phyloP scores from a whole-genome alignment of 2,329 filamentous ascomycete species.

The Penicillium decumbens region DNA sequence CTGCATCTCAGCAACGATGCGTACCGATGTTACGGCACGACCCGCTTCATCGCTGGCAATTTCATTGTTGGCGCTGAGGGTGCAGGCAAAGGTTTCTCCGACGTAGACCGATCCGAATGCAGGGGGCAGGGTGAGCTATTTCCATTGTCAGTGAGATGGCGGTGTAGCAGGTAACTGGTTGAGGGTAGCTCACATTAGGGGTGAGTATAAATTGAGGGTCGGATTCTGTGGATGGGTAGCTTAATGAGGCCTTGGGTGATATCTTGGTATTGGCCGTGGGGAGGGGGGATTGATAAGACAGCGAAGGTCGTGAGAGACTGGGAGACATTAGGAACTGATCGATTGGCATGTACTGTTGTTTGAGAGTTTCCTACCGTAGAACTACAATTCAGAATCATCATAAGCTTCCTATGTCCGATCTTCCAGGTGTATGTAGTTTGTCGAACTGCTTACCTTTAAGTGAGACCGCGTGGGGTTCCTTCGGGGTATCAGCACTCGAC shows the following conservation, averaged over 20 bases:
- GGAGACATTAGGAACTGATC: conserved; percentile 11
- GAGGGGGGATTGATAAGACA: conserved; percentile 44
- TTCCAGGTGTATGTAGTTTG: neutral
- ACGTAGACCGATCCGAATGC: conserved; percentile 94
- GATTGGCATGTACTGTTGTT: neutral
- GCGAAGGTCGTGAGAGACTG: conserved; percentile 69
- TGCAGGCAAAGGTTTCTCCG: conserved; percentile 91
- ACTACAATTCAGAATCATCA: conserved; percentile 22
- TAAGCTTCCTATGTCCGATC: conserved; percentile 8
- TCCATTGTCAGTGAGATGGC: conserved; percentile 11
- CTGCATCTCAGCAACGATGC: conserved; percentile 90
- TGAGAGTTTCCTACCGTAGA: conserved; percentile 33
- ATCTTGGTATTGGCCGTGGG: conserved; percentile 47
- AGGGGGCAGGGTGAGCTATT: conserved; percentile 71
- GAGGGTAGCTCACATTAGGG: conserved; percentile 43
- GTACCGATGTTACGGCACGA: conserved; percentile 64
- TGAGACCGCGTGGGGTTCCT: conserved; percentile 74
- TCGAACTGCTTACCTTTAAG: conserved; percentile 55
- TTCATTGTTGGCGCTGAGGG: conserved; percentile 93
- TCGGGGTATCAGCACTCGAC: conserved; percentile 46
- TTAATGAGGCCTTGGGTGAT: conserved; percentile 64
- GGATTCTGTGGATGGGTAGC: conserved; percentile 56
- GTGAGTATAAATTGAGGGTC: conserved; percentile 54
- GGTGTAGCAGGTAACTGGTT: neutral
- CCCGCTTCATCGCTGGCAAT: conserved; percentile 40